Base-by-base conservation (phyloP, 768 basidiomycete species). In the Phaeotremella fagi region DNA sequence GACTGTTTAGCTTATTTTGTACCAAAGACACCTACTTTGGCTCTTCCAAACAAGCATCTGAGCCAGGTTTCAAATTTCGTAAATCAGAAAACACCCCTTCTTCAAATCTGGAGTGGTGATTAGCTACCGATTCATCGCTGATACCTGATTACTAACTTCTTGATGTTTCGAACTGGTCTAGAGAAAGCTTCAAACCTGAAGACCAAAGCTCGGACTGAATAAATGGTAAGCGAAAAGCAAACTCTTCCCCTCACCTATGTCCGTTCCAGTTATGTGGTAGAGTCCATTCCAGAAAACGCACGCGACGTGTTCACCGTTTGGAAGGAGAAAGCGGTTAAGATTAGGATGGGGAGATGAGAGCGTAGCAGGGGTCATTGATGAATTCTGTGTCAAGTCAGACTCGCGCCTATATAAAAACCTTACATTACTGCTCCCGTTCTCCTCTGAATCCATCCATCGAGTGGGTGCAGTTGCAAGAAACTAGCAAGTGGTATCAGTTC, bases 61-160 rank as follows among this genome's bases (percentile, higher is more conserved):
- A 80, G 9, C 92, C 92, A 0, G 91, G 91, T 75, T 95, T 95
- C 55, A 97, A 79, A 68, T 97, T 97, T 23, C 92, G 77, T 56
- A 97, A 79, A 75, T 97, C 92, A 48, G 84, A 86, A 66, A 97
- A 97, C 37, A 97, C 85, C 46, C 92, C 92, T 75, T 97, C 92
- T 72, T 97, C 92, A 18, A 41, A 41, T 41, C 38, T 41, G 38
- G 22, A 6, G 38, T 14, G 38, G 31, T 14, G 6, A 7, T 20
- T 20, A 41, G 38, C 7, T 22, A 41, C 38, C 12, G 11, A 41
- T 14, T 12, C 38, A 9, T 35, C 22, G 38, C 38, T 12, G 22
- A 20, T 11, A 33, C 7, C 31, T 33, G 31, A 33, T 16, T 33
- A 41, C 38, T 64, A 92, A 97, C 75, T 97, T 97, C 76, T 95